Percentiles rank a stretch among this genome's conserved stretches.
phyloP scores from a whole-genome alignment of 768 basidiomycete species.

The Pulveroboletus frians region DNA sequence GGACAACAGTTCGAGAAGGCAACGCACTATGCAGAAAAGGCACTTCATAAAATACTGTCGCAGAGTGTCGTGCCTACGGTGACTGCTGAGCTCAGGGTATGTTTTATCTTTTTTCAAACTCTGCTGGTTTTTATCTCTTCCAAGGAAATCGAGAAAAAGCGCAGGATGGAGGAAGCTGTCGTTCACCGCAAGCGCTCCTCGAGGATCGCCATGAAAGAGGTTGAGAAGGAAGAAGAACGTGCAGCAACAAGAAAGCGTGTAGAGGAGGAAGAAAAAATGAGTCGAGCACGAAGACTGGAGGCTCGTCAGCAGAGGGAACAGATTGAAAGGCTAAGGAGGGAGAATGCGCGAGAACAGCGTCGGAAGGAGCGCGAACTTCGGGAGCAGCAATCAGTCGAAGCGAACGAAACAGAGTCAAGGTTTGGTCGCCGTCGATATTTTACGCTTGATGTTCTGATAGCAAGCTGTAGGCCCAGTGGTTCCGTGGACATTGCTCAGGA shows the following conservation, averaged over 20 bases:
- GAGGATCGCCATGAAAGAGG: conserved; percentile 77
- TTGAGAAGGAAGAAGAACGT: conserved; percentile 69
- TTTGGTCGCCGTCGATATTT: conserved; percentile 4
- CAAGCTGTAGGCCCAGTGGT: conserved; percentile 8
- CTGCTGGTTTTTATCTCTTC: conserved; percentile 5
- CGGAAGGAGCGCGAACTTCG: conserved; percentile 31
- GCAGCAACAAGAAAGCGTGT: conserved; percentile 52
- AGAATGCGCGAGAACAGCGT: conserved; percentile 54
- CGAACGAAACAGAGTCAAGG: conserved; percentile 8
- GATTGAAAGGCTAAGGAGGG: conserved; percentile 46
- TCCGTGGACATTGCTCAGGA: conserved; percentile 1
- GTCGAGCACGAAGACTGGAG: conserved; percentile 56
- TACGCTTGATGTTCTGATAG: conserved; percentile 13
- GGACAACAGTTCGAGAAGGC: conserved; percentile 71
- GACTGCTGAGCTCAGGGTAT: conserved; percentile 59
- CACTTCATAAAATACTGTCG: conserved; percentile 62
- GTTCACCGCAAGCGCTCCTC: conserved; percentile 88
- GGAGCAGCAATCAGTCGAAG: conserved; percentile 21
- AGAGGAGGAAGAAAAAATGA: conserved; percentile 65
- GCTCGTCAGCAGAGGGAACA: conserved; percentile 55
- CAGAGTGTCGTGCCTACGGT: conserved; percentile 69
- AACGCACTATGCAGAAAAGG: conserved; percentile 75
- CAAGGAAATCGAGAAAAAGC: conserved; percentile 61
- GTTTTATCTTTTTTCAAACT: conserved; percentile 1
- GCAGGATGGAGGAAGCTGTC: conserved; percentile 66